Conservation (phyloP, 1,284 basidiomycete species). For the Cutaneotrichosporon sp. region DNA sequence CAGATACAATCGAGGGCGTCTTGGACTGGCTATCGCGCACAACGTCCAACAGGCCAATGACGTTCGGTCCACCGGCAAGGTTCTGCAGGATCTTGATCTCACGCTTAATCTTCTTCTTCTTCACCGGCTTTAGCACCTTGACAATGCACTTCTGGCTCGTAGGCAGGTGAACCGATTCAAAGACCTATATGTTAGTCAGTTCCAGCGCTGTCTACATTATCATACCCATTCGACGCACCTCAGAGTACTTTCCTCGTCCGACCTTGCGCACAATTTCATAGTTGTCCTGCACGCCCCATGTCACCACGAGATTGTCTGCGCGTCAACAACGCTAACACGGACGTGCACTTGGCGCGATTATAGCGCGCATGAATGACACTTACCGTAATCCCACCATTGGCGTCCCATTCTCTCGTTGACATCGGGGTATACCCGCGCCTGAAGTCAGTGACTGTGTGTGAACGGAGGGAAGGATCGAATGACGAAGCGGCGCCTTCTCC, state of each 20-base stretch:
- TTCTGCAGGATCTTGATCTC: constrained; percentile 99
- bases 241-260: constrained; percentile 92
- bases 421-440: constrained; percentile 56
- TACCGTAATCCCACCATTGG: constrained; percentile 60
- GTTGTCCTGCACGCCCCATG: constrained; percentile 94
- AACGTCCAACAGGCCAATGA: constrained; percentile 82
- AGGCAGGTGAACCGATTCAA: constrained; percentile 91
- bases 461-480: too few species aligned
- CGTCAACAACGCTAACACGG: too few species aligned
- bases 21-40: constrained; percentile 86
- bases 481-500: too few species aligned
- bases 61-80: constrained; percentile 87
- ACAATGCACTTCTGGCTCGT: constrained; percentile 95
- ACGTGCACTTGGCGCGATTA: too few species aligned
- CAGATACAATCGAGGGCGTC: constrained; percentile 96
- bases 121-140: constrained; percentile 97
- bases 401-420: constrained; percentile 58
- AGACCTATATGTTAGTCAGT: constrained; percentile 60
- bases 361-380: constrained; percentile 25
- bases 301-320: constrained; percentile 81
- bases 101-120: constrained; percentile 99
- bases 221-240: constrained; percentile 61
- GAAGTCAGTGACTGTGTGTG: not conserved
- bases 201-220: not conserved
- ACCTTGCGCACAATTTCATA: constrained; percentile 98